phyloP scores from a whole-genome alignment of 2,329 filamentous ascomycete genomes.

The Calonectria honghensis region DNA sequence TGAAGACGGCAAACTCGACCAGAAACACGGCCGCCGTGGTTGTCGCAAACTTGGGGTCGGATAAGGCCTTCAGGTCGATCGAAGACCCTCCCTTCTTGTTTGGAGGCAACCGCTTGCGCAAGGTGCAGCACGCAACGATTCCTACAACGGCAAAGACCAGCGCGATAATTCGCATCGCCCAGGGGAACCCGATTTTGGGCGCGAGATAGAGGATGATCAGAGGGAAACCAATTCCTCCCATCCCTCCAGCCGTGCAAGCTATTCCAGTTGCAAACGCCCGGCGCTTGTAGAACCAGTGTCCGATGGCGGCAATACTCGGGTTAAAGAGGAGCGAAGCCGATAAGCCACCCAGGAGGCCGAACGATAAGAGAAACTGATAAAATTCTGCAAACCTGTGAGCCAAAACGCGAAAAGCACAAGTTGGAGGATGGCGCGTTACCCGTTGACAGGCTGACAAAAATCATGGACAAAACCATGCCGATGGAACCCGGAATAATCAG shows the following conservation, averaged over 20 bases:
- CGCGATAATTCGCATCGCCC: constrained; percentile 58
- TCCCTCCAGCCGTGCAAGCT: constrained; percentile 78
- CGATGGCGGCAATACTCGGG: constrained; percentile 78
- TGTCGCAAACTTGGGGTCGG: constrained; percentile 69
- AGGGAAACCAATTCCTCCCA: constrained; percentile 74
- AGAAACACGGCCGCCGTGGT: constrained; percentile 72
- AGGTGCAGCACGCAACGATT: constrained; percentile 56
- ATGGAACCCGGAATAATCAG: constrained; percentile 76
- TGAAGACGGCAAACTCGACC: constrained; percentile 76
- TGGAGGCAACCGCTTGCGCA: constrained; percentile 68
- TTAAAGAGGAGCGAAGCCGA: constrained; percentile 82
- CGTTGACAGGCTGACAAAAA: constrained; percentile 77
- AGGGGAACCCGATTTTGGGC: constrained; percentile 56
- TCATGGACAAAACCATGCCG: constrained; percentile 71
- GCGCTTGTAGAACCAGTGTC: constrained; percentile 80
- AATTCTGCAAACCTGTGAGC: constrained; percentile 65
- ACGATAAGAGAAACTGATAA: constrained; percentile 83
- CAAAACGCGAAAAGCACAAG: not conserved
- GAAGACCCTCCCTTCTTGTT: constrained; percentile 64
- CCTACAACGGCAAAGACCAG: constrained; percentile 50
- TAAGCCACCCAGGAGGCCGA: constrained; percentile 79
- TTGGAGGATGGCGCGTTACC: constrained; percentile 52
- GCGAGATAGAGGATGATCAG: constrained; percentile 56
- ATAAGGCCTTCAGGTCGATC: constrained; percentile 72
- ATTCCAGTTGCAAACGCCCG: constrained; percentile 82